Conservation (phyloP, 192 early-diverging fungal genomes). For the Geranomyces michiganensis region DNA sequence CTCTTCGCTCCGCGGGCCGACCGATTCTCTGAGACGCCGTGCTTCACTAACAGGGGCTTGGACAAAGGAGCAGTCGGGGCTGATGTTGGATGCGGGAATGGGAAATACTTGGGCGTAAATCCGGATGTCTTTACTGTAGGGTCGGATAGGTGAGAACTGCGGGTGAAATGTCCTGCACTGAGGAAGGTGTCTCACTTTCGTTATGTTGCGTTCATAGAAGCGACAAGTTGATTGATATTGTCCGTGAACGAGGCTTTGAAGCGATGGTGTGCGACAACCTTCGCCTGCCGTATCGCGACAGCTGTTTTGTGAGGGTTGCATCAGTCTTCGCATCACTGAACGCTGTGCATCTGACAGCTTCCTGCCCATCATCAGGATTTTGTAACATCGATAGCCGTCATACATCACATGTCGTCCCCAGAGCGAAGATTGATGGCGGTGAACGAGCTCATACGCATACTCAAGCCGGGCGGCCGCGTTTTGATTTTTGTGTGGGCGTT, state of each 20-base stretch:
- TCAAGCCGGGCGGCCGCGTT: conserved; percentile 66
- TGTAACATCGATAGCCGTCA: conserved; percentile 92
- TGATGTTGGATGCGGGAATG: conserved; percentile 97
- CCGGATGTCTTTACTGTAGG: conserved; percentile 78
- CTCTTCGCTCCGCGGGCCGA: background rate
- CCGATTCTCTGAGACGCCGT: background rate
- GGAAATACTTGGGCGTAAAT: conserved; percentile 94
- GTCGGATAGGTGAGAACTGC: conserved; percentile 75
- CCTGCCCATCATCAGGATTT: conserved; percentile 68
- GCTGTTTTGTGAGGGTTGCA: conserved; percentile 66
- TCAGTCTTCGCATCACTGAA: background rate
- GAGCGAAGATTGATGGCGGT: conserved; percentile 76
- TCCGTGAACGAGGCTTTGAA: conserved; percentile 72
- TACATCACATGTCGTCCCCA: conserved; percentile 86
- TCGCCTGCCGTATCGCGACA: conserved; percentile 69
- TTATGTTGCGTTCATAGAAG: conserved; percentile 53
- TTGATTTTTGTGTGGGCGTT: conserved; percentile 97
- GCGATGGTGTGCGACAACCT: conserved; percentile 82
- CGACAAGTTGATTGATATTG: conserved; percentile 77
- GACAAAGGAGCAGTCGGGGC: conserved; percentile 77
- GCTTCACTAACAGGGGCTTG: conserved; percentile 32
- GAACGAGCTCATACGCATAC: conserved; percentile 78
- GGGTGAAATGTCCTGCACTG: too few species aligned
- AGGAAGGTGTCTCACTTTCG: too few species aligned
- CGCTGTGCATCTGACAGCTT: background rate